Conservation (phyloP, 176 grass and related monocot genomes). For the Aechmea fasciata region DNA sequence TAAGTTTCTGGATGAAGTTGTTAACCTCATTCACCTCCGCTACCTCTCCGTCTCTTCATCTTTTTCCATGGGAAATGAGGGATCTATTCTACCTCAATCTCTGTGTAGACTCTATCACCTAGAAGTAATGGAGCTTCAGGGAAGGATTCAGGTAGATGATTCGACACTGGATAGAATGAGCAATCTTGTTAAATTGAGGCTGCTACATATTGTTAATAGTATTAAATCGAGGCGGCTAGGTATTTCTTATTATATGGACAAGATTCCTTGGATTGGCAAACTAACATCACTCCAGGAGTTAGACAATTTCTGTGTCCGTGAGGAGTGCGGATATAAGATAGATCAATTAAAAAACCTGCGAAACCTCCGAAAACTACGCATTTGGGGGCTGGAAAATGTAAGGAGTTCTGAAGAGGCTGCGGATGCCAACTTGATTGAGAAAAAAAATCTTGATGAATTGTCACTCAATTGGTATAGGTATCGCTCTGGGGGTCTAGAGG, state of each 20-base stretch:
- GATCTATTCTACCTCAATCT: background rate
- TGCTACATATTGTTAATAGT: too few relatives aligned
- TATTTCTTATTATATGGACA: too few relatives aligned
- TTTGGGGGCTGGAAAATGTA: slow-evolving; percentile 7
- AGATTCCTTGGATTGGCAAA: background rate
- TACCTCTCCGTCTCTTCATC: slow-evolving; percentile 14
- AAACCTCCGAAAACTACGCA: slow-evolving; percentile 14
- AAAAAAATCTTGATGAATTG: slow-evolving; percentile 15
- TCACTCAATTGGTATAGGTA: slow-evolving; percentile 4
- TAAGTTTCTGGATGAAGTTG: slow-evolving; percentile 21
- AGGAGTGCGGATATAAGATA: slow-evolving; percentile 10
- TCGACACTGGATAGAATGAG: background rate
- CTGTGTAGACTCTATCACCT: too few relatives aligned
- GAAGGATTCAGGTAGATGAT: too few relatives aligned
- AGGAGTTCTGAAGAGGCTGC: slow-evolving; percentile 13
- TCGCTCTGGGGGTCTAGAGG: background rate
- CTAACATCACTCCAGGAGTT: slow-evolving; percentile 22
- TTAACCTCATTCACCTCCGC: slow-evolving; percentile 27
- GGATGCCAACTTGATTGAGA: slow-evolving; percentile 14
- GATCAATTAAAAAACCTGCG: slow-evolving; percentile 16
- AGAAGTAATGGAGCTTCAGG: too few relatives aligned
- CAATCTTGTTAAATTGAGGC: slow-evolving; percentile 15
- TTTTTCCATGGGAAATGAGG: background rate
- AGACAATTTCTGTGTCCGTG: background rate
- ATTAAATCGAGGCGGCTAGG: too few relatives aligned